Conservation (phyloP, 805 yeast species). For the Priceomyces fermenticarens region DNA sequence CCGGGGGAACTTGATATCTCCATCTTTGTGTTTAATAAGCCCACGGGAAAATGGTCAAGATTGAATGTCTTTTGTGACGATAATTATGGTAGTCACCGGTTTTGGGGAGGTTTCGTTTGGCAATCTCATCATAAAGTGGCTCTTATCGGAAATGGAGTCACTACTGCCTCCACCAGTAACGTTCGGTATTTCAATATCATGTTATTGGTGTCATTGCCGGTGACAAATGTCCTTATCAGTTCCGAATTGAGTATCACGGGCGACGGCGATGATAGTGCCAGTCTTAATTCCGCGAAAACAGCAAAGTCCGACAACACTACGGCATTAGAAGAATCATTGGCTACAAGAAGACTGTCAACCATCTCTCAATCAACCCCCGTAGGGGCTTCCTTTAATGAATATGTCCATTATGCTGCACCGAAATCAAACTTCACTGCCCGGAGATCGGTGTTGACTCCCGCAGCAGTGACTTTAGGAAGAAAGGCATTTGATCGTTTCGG, state of each 20-base stretch:
- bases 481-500: conserved; percentile 70
- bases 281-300: conserved; percentile 1
- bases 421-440: conserved; percentile 63
- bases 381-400: conserved; percentile 56
- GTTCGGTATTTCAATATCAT: conserved; percentile 47
- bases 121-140: conserved; percentile 71
- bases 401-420: conserved; percentile 75
- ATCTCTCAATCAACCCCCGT: conserved; percentile 18
- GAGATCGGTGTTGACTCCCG: conserved; percentile 68
- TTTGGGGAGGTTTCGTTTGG: conserved; percentile 74
- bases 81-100: conserved; percentile 52
- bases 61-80: conserved; percentile 53
- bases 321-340: conserved; percentile 7
- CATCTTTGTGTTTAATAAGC: conserved; percentile 48
- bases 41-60: conserved; percentile 62
- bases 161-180: conserved; percentile 44
- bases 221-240: conserved; percentile 48
- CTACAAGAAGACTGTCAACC: conserved; percentile 17
- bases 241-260: conserved; percentile 23
- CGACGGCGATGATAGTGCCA: conserved; percentile 1
- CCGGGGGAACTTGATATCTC: conserved; percentile 47
- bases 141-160: conserved; percentile 53
- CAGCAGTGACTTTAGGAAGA: conserved; percentile 75
- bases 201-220: conserved; percentile 52
- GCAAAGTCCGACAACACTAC: conserved; percentile 9